phyloP scores from a whole-genome alignment of 495 filamentous ascomycete genomes.

The Neurospora sublineolata region DNA sequence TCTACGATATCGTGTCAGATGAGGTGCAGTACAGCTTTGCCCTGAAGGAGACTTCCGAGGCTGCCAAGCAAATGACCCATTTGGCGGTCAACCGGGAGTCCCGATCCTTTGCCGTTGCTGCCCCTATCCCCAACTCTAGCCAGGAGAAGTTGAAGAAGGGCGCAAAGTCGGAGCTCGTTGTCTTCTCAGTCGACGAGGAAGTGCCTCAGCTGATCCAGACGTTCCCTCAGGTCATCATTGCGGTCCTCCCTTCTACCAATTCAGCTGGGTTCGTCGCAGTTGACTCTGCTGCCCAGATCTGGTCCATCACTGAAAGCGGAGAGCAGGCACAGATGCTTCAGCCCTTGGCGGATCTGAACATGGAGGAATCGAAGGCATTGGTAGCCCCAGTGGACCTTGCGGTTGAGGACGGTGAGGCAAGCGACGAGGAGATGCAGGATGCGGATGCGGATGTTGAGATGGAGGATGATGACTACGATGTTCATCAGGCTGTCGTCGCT shows the following conservation, averaged over 20 bases:
- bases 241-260: constrained; percentile 38
- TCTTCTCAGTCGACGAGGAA: constrained; percentile 41
- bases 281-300: constrained; percentile 47
- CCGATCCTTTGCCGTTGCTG: constrained; percentile 46
- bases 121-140: constrained; percentile 25
- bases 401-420: constrained; percentile 38
- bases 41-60: constrained; percentile 18
- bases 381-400: constrained; percentile 10
- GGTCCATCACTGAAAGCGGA: constrained; percentile 38
- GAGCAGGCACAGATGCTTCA: constrained; percentile 39
- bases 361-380: constrained; percentile 19
- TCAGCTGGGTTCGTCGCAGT: constrained; percentile 51
- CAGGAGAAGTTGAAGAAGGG: constrained; percentile 17
- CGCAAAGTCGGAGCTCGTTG: constrained; percentile 35
- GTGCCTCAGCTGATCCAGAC: constrained; percentile 38
- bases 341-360: constrained; percentile 35
- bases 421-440: constrained; percentile 31
- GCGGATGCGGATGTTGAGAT: constrained; percentile 24
- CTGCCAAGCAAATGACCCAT: constrained; percentile 38
- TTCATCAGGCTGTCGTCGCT: constrained; percentile 42
- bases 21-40: constrained; percentile 41
- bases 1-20: constrained; percentile 57
- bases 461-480: constrained; percentile 27
- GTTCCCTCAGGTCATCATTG: constrained; percentile 39
- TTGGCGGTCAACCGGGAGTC: constrained; percentile 48